Evolutionary conservation across 2,329 filamentous ascomycete genomes (phyloP).

Genomic region (Penicillium sp.): DNA sequence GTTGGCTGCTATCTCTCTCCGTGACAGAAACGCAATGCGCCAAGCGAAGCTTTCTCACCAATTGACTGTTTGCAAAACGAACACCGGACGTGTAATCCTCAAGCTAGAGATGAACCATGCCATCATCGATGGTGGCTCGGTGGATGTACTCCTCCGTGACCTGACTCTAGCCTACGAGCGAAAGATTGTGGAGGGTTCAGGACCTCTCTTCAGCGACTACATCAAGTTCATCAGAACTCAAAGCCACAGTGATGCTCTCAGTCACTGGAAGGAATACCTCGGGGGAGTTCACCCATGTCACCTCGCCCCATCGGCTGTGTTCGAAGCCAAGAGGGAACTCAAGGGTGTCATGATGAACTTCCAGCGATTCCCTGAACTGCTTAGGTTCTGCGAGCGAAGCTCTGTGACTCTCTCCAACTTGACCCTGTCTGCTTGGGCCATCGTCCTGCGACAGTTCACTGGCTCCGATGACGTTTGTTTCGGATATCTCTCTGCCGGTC

Average conservation of each 20-base stretch:
- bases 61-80: conserved; percentile 34
- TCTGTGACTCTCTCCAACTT: conserved; percentile 38
- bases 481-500: conserved; percentile 41
- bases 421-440: conserved; percentile 39
- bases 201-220: conserved; percentile 38
- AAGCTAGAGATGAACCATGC: conserved; percentile 41
- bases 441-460: conserved; percentile 35
- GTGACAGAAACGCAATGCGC: conserved; percentile 23
- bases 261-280: conserved; percentile 38
- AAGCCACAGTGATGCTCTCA: conserved; percentile 26
- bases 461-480: conserved; percentile 41
- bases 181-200: conserved; percentile 24
- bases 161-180: conserved; percentile 33
- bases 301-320: conserved; percentile 17
- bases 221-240: conserved; percentile 34
- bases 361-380: conserved; percentile 29
- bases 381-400: conserved; percentile 31
- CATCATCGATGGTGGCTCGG: conserved; percentile 37
- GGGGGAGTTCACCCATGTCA: conserved; percentile 33
- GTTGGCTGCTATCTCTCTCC: conserved; percentile 28
- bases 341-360: conserved; percentile 30
- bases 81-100: conserved; percentile 29
- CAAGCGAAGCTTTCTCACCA: conserved; percentile 34
- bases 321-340: conserved; percentile 19
- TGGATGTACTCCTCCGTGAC: conserved; percentile 33